Percentiles rank a stretch among this genome's conserved stretches.
phyloP scores from a whole-genome alignment of 495 filamentous ascomycete species.

The Echria macrotheca region DNA sequence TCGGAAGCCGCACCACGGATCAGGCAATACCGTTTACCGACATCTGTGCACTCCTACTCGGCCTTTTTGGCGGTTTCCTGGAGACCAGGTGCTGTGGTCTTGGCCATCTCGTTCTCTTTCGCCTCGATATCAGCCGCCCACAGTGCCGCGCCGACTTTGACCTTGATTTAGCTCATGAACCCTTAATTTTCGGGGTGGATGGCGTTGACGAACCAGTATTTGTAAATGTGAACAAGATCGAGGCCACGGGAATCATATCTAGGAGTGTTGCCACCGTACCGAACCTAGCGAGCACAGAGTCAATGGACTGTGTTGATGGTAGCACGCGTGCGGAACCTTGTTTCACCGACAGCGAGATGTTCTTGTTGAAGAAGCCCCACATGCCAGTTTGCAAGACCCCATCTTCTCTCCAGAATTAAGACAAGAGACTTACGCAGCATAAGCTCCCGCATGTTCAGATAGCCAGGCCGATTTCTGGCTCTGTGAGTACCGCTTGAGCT shows the following conservation, averaged over 20 bases:
- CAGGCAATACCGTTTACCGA: slow-evolving; percentile 22
- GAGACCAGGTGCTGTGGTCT: slow-evolving; percentile 48
- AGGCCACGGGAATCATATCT: slow-evolving; percentile 78
- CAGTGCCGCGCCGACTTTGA: slow-evolving; percentile 72
- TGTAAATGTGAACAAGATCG: slow-evolving; percentile 82
- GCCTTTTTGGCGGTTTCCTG: slow-evolving; percentile 52
- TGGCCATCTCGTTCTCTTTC: slow-evolving; percentile 41
- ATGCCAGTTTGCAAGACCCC: no score
- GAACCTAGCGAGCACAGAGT: slow-evolving; percentile 54
- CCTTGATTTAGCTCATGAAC: no score
- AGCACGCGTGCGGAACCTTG: slow-evolving; percentile 2
- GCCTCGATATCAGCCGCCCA: slow-evolving; percentile 92
- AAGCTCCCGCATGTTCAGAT: slow-evolving; percentile 55
- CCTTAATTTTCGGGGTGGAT: no score
- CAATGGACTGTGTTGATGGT: neutral
- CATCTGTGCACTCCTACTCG: slow-evolving; percentile 34
- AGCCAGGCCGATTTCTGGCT: slow-evolving; percentile 60
- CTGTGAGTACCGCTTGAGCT: slow-evolving; percentile 74
- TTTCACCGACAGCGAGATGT: no score
- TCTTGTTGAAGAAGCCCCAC: no score
- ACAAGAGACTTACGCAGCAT: slow-evolving; percentile 61
- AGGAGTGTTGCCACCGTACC: slow-evolving; percentile 69
- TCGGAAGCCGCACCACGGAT: slow-evolving; percentile 15
- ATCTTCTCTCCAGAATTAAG: no score
- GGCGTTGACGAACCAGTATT: slow-evolving; percentile 70